These are phyloP conservation scores for Phialophora macrospora DNA, from an alignment of 2,329 filamentous ascomycete species.

Conservation along the genomic window DNA sequence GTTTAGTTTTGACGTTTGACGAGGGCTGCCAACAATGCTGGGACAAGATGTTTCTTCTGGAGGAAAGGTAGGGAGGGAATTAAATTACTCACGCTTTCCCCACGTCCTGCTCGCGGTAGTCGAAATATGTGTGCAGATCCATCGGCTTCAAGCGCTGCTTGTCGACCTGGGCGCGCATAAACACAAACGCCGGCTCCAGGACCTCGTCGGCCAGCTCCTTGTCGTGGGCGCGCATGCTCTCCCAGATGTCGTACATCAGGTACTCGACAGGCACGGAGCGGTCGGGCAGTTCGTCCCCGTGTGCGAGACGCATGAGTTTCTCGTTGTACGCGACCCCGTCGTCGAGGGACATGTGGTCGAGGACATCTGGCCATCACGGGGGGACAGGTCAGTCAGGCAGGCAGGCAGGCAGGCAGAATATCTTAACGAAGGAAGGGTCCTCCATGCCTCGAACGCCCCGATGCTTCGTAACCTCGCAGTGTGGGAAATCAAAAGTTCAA, in stretches of 20 bases:
- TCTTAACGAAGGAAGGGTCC: neutral
- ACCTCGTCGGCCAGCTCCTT: neutral
- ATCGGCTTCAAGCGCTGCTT: neutral
- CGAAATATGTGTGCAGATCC: neutral
- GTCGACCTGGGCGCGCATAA: neutral
- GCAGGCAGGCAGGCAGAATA: neutral
- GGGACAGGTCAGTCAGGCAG: neutral
- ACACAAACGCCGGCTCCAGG: neutral
- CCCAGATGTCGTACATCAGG: neutral
- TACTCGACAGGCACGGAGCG: neutral
- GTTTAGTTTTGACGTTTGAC: no score
- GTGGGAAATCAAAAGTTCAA: neutral
- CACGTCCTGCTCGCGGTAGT: neutral
- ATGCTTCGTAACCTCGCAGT: no score
- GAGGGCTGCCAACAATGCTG: no score
- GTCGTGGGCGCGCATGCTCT: neutral
- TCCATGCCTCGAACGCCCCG: no score
- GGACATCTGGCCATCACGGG: neutral
- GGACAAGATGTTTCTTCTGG: no score
- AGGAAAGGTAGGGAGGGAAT: no score
- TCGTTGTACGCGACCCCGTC: neutral
- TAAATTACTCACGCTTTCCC: neutral
- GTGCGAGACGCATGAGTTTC: neutral
- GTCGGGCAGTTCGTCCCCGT: neutral
- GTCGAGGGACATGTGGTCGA: constrained; percentile 1